Percentiles rank a stretch among this genome's conserved stretches.
Conservation (phyloP, 2,329 filamentous ascomycete species). For the Achaetomium macrosporum region DNA sequence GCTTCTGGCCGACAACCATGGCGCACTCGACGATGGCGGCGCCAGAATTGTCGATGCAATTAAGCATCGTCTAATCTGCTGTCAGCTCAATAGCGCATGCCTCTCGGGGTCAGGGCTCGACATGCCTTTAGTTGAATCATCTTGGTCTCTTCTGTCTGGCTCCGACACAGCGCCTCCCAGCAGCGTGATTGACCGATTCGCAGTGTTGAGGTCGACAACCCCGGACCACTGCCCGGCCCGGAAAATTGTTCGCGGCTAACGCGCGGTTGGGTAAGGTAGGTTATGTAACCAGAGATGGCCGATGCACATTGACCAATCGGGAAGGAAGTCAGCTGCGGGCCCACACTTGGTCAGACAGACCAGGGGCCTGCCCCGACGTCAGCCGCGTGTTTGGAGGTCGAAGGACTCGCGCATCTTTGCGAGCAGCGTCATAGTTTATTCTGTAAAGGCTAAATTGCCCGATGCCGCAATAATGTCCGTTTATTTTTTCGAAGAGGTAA, state of each 20-base stretch:
- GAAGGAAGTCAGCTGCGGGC: not conserved
- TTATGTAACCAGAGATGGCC: slow-evolving; percentile 18
- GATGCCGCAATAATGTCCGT: no score
- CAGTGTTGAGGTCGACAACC: slow-evolving; percentile 2
- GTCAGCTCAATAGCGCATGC: slow-evolving; percentile 2
- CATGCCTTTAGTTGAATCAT: slow-evolving; percentile 89
- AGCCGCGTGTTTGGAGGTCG: no score
- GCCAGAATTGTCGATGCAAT: slow-evolving; percentile 99
- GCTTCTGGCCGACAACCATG: slow-evolving; percentile 86
- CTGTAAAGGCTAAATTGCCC: no score
- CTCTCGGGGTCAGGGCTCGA: no score
- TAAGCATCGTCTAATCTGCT: slow-evolving; percentile 78
- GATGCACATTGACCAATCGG: slow-evolving; percentile 8
- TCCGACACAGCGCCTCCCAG: slow-evolving; percentile 19
- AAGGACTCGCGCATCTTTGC: no score
- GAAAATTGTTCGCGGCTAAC: slow-evolving; percentile 21
- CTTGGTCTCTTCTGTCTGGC: slow-evolving; percentile 36
- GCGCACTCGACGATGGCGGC: slow-evolving; percentile 96
- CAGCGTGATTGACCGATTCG: slow-evolving; percentile 2
- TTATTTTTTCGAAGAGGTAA: no score
- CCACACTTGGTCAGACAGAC: no score
- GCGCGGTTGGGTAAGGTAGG: not conserved
- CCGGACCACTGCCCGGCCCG: slow-evolving; percentile 11
- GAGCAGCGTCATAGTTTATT: no score
- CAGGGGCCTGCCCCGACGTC: no score